phyloP scores from a whole-genome alignment of 306 rosid species.

The Gynostemma pentaphyllum region DNA sequence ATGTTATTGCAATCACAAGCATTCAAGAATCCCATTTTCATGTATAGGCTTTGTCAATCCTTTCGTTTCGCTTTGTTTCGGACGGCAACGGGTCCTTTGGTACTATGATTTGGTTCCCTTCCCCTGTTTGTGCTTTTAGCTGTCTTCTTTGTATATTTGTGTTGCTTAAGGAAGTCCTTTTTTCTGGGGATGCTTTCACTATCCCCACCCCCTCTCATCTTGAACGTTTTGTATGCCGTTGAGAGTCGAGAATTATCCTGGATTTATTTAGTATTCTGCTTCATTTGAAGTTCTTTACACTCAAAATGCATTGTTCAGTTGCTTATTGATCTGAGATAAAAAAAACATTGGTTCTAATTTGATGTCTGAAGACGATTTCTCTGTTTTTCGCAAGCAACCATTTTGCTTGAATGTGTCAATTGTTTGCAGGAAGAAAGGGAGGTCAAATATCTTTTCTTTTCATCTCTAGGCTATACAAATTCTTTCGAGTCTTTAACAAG shows the following conservation, averaged over 20 bases:
- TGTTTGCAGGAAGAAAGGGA: neutral
- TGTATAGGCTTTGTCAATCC: neutral
- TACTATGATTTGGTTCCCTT: no score
- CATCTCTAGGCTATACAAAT: neutral
- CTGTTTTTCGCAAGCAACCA: no score
- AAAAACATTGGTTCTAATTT: neutral
- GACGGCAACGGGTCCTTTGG: neutral
- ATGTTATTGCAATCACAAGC: neutral
- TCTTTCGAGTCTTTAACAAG: neutral
- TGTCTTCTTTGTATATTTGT: neutral
- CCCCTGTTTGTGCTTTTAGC: neutral
- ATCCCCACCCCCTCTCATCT: no score
- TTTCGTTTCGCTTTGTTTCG: neutral
- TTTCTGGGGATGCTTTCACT: no score
- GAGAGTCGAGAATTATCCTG: neutral
- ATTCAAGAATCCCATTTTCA: neutral
- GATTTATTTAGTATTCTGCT: neutral
- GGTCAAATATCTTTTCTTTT: neutral
- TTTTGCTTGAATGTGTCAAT: no score
- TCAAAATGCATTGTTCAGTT: neutral
- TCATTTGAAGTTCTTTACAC: neutral
- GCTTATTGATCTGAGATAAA: neutral
- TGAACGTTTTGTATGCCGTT: no score
- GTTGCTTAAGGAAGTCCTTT: no score
- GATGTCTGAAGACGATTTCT: no score